Base-by-base conservation (phyloP, 2,329 filamentous ascomycete species). In the Aspergillus sp. region DNA sequence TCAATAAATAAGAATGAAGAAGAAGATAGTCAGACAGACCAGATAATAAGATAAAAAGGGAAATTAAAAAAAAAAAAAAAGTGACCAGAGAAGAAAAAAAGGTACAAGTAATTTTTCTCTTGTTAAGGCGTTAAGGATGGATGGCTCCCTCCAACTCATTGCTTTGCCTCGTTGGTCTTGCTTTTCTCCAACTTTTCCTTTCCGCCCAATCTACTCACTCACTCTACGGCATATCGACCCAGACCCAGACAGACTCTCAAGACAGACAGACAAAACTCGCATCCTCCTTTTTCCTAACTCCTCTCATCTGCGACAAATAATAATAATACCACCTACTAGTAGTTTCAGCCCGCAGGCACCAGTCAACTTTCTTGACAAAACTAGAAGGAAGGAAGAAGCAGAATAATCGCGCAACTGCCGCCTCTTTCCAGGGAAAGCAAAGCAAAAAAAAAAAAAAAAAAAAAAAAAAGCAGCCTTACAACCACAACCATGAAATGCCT, bases 381-480 rank as follows among this genome's bases (percentile, higher is more conserved):
- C 30, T 49, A 49, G 45, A 25, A 53, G 25, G 25, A 19, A 51
- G 19, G 17, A 10, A 10, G 19, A 51, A 39, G n/a, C 3, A 15
- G 12, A 23, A 55, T 55, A 55, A 55, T 55, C 39, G 39, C 53
- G 53, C 53, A 55, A 36, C 13, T 45, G 39, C 39, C 23, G 19
- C 53, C 43, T 28, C 17, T 8, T 8, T 13, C 30, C 23, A 43
- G 52, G 36, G 28, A 30, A 30, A 30, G 28, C 2, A 28, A 28
- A 17, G 21, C 39, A 25, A 32, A 30, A 36, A 36, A 36, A n/a
- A n/a, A n/a, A n/a, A 32, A 30, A 32, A 32, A 32, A 32, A 25
- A 25, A 17, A 13, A 25, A 32, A 30, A 36, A 36, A 36, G 36
- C 19, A 36, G 25, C 25, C 36, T 30, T 32, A 36, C 39, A 17